phyloP scores from a whole-genome alignment of 192 early-diverging fungal genomes.

The Linnemannia hyalina region DNA sequence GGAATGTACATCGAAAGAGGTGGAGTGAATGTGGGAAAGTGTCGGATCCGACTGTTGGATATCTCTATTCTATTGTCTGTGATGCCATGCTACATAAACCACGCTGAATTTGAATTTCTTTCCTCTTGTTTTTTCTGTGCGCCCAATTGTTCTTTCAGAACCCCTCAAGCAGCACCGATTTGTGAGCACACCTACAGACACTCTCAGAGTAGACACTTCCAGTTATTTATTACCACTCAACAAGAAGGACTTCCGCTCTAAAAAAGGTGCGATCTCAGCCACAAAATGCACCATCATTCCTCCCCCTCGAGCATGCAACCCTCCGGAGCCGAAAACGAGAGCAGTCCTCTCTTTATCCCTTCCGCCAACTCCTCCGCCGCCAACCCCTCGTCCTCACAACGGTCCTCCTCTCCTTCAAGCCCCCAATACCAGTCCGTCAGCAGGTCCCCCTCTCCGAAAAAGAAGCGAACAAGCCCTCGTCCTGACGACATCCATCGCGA shows the following conservation, averaged over 20 bases:
- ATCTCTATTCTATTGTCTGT: neutral
- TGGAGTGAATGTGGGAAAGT: conserved; percentile 3
- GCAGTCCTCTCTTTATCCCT: conserved; percentile 14
- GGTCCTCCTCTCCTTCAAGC: neutral
- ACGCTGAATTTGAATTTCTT: neutral
- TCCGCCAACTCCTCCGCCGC: neutral
- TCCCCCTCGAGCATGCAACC: neutral
- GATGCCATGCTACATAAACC: conserved; percentile 1
- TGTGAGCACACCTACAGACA: neutral
- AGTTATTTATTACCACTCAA: neutral
- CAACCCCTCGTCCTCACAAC: neutral
- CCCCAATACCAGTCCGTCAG: conserved; percentile 7
- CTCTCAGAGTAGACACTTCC: neutral
- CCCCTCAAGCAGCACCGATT: neutral
- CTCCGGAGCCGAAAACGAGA: conserved; percentile 11
- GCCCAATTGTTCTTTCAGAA: neutral
- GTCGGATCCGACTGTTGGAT: neutral
- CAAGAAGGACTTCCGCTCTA: neutral
- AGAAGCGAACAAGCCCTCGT: neutral
- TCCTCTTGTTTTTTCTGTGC: neutral
- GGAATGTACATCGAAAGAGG: neutral
- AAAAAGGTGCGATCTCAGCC: conserved; percentile 22
- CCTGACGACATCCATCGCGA: neutral
- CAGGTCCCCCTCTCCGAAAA: conserved; percentile 3
- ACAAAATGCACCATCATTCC: conserved; percentile 22